Conservation (phyloP, 2,329 filamentous ascomycete species). For the Microascus cirrosus region DNA sequence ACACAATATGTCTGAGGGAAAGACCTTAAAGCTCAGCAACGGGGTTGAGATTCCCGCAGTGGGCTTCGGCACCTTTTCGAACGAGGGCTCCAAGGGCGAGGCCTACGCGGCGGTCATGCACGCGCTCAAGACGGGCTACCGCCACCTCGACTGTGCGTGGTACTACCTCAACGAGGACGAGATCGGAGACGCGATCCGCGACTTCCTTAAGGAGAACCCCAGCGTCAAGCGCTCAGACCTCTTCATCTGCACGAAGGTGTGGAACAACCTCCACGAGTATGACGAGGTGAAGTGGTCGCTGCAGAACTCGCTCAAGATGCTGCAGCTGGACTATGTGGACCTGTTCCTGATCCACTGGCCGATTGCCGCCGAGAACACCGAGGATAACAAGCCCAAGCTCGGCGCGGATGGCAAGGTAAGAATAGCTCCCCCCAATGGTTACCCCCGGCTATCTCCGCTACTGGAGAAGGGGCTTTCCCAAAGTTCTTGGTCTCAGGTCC, state of each 20-base stretch:
- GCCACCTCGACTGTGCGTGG: slow-evolving; percentile 52
- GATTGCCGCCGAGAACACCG: slow-evolving; percentile 27
- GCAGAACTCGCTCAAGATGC: slow-evolving; percentile 41
- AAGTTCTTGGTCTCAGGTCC: slow-evolving; percentile 17
- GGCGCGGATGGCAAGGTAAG: slow-evolving; percentile 3
- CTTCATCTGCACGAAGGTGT: slow-evolving; percentile 38
- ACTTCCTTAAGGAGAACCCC: slow-evolving; percentile 7
- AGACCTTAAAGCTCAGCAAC: slow-evolving; percentile 33
- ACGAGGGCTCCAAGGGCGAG: slow-evolving; percentile 2
- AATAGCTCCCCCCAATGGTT: not conserved
- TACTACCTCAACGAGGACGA: slow-evolving; percentile 40
- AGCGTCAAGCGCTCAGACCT: slow-evolving; percentile 16
- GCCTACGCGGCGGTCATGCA: slow-evolving; percentile 5
- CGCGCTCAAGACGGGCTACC: slow-evolving; percentile 42
- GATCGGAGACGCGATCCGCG: slow-evolving; percentile 33
- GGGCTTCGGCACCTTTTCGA: slow-evolving; percentile 50
- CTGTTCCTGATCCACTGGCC: slow-evolving; percentile 53
- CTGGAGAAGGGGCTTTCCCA: too few relatives aligned
- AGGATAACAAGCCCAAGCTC: slow-evolving; percentile 25
- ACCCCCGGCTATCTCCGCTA: too few relatives aligned
- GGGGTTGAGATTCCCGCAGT: slow-evolving; percentile 49
- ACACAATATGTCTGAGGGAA: slow-evolving; percentile 13
- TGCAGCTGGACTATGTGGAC: slow-evolving; percentile 47
- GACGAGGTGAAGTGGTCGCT: slow-evolving; percentile 45
- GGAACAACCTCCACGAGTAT: slow-evolving; percentile 49